phyloP scores from a whole-genome alignment of 2,329 filamentous ascomycete species.

The Chalaropsis thielavioides region DNA sequence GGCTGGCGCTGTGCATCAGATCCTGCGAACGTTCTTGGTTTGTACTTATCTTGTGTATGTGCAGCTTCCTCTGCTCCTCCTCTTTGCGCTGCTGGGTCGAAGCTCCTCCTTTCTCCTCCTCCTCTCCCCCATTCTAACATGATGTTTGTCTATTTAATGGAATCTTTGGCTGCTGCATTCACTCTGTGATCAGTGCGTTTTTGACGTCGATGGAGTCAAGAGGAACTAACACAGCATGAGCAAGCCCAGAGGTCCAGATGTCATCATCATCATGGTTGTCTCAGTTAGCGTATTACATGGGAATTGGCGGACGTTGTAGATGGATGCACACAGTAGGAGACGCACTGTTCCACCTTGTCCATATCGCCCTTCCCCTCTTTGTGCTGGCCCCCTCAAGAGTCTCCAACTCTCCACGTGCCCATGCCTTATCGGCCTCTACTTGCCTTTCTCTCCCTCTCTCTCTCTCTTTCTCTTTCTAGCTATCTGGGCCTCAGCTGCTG shows the following conservation, averaged over 20 bases:
- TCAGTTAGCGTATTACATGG: not conserved
- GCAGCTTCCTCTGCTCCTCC: too few relatives aligned
- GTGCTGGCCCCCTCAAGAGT: not conserved
- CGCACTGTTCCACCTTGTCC: not conserved
- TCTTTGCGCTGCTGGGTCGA: too few relatives aligned
- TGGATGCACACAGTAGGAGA: not conserved
- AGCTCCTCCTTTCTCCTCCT: too few relatives aligned
- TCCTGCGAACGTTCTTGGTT: not conserved
- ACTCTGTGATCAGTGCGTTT: too few relatives aligned
- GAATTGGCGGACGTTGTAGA: not conserved
- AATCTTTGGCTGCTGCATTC: too few relatives aligned
- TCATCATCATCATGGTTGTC: not conserved
- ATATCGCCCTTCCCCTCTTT: not conserved
- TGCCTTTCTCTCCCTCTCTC: not conserved
- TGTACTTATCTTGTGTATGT: not conserved
- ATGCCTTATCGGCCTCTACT: not conserved
- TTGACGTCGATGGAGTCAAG: not conserved
- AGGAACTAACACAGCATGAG: not conserved
- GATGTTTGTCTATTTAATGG: too few relatives aligned
- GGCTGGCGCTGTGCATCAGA: not conserved
- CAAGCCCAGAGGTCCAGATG: not conserved
- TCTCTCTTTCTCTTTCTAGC: too few relatives aligned
- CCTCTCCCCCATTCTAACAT: too few relatives aligned
- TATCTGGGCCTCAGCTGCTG: too few relatives aligned
- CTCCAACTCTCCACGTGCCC: not conserved